A percentile compares a stretch with the other conserved stretches of the same genome.
Evolutionary conservation across 2,329 filamentous ascomycete genomes (phyloP).

Genomic region (Cercospora brassicicola): DNA sequence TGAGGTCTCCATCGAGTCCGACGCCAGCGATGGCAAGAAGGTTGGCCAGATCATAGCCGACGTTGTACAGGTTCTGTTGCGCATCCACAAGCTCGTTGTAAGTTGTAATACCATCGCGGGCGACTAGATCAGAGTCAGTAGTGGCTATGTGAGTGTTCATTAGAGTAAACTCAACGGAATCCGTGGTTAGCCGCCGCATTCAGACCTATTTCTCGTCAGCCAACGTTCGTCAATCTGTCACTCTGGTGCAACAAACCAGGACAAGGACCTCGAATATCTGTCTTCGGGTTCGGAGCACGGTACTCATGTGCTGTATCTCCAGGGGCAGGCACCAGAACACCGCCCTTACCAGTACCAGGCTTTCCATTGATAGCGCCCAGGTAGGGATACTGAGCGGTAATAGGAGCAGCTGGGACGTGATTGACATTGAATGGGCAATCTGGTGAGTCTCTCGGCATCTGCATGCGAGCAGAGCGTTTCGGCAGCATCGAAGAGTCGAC

Average conservation of each 20-base stretch:
- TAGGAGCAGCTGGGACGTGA: slow-evolving; percentile 39
- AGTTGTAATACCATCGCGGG: slow-evolving; percentile 44
- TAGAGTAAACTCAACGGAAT: slow-evolving; percentile 27
- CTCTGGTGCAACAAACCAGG: slow-evolving; percentile 16
- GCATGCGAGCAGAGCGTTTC: slow-evolving; percentile 9
- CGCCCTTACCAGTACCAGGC: slow-evolving; percentile 44
- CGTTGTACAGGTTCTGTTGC: slow-evolving; percentile 47
- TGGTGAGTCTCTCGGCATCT: slow-evolving; percentile 24
- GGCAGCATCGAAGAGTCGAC: slow-evolving; percentile 40
- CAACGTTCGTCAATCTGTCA: too few species aligned
- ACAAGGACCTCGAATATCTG: slow-evolving; percentile 45
- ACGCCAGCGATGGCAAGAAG: slow-evolving; percentile 36
- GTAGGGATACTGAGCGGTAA: slow-evolving; percentile 42
- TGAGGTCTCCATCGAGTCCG: slow-evolving; percentile 21
- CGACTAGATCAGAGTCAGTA: neutral
- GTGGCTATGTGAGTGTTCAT: too few species aligned
- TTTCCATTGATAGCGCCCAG: slow-evolving; percentile 44
- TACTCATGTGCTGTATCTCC: slow-evolving; percentile 43
- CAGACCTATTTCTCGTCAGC: neutral
- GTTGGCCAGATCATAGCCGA: slow-evolving; percentile 43
- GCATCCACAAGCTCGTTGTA: slow-evolving; percentile 45
- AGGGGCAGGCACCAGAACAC: slow-evolving; percentile 46
- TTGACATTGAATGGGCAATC: slow-evolving; percentile 42
- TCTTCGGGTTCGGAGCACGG: slow-evolving; percentile 34
- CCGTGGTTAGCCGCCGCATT: slow-evolving; percentile 42